Evolutionary conservation across 345 rosid genomes (phyloP).

Genomic region (Erysimum cheiranthoides): DNA sequence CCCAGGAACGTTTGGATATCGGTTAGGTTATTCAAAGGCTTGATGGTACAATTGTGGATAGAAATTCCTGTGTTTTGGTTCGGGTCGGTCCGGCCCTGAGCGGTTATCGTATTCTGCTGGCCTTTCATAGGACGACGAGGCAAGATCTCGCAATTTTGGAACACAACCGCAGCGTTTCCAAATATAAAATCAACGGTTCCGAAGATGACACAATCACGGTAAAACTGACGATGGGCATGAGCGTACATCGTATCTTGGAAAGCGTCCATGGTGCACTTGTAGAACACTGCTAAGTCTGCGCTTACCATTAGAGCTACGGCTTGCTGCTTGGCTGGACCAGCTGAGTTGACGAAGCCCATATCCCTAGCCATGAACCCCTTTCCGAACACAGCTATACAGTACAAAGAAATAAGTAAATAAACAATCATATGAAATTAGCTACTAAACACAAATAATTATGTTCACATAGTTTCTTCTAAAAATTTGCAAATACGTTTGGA

Average conservation of each 20-base stretch:
- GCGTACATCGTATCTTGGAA: conserved; percentile 79
- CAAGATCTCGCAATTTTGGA: conserved; percentile 67
- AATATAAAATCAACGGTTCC: conserved; percentile 89
- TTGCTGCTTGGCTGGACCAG: conserved; percentile 76
- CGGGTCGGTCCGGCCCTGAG: conserved; percentile 71
- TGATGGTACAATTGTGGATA: conserved; percentile 64
- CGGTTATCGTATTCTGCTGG: conserved; percentile 72
- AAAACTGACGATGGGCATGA: conserved; percentile 82
- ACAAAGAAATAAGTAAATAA: conserved; percentile 16
- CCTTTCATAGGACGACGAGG: conserved; percentile 67
- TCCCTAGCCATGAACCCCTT: conserved; percentile 71
- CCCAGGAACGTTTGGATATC: conserved; percentile 59
- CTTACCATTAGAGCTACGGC: conserved; percentile 77
- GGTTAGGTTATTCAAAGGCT: conserved; percentile 54
- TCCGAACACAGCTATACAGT: conserved; percentile 65
- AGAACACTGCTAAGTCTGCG: conserved; percentile 65
- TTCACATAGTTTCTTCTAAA: background rate
- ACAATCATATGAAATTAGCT: conserved; percentile 53
- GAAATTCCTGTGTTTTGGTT: conserved; percentile 84
- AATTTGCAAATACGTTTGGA: too few species aligned
- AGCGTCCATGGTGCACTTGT: conserved; percentile 70
- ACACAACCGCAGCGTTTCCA: conserved; percentile 77
- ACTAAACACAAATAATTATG: conserved; percentile 31
- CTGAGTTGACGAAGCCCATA: conserved; percentile 74
- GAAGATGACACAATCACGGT: conserved; percentile 63